Percentiles rank a stretch among this genome's conserved stretches.
phyloP scores from a whole-genome alignment of 352 stramenopile genomes.

The Phytophthora litchii region DNA sequence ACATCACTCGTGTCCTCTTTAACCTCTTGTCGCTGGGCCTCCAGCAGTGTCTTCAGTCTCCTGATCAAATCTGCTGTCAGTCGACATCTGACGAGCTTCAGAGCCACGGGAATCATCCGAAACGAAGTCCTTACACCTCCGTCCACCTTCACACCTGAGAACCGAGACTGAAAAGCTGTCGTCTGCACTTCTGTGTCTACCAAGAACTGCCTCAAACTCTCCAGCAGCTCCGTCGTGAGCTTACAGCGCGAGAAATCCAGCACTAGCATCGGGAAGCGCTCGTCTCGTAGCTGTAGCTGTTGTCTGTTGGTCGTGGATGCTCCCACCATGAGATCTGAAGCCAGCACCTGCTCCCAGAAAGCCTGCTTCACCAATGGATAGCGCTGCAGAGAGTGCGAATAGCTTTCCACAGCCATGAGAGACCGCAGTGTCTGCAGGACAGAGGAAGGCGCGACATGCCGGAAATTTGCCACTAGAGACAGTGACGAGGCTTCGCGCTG shows the following conservation, averaged over 20 bases:
- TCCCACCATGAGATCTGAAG: slow-evolving; percentile 24
- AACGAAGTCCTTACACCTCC: not conserved
- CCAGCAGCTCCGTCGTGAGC: slow-evolving; percentile 27
- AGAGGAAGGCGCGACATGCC: slow-evolving; percentile 3
- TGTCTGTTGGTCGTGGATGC: slow-evolving; percentile 3
- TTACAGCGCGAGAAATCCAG: slow-evolving; percentile 38
- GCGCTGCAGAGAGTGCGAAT: slow-evolving; percentile 34
- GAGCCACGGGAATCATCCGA: slow-evolving; percentile 26
- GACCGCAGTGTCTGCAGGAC: slow-evolving; percentile 11
- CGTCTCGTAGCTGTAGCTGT: slow-evolving; percentile 28
- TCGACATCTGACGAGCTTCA: slow-evolving; percentile 32
- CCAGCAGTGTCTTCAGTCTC: slow-evolving; percentile 22
- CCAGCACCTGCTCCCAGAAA: slow-evolving; percentile 41
- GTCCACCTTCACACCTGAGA: slow-evolving; percentile 12
- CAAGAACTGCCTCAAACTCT: slow-evolving; percentile 28
- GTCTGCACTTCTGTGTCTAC: not conserved
- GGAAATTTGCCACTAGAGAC: slow-evolving; percentile 37
- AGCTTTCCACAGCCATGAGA: slow-evolving; percentile 26
- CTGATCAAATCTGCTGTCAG: slow-evolving; percentile 26
- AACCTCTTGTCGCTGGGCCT: not conserved
- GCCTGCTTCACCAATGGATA: slow-evolving; percentile 42
- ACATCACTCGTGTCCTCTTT: not conserved
- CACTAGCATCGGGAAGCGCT: slow-evolving; percentile 42
- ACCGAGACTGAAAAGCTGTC: slow-evolving; percentile 2
- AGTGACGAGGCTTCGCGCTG: slow-evolving; percentile 27